Evolutionary conservation across 108 stramenopile species (phyloP), one percentile per base, ranked within the genome.

Genomic region (Stephanodiscus minutulus): DNA sequence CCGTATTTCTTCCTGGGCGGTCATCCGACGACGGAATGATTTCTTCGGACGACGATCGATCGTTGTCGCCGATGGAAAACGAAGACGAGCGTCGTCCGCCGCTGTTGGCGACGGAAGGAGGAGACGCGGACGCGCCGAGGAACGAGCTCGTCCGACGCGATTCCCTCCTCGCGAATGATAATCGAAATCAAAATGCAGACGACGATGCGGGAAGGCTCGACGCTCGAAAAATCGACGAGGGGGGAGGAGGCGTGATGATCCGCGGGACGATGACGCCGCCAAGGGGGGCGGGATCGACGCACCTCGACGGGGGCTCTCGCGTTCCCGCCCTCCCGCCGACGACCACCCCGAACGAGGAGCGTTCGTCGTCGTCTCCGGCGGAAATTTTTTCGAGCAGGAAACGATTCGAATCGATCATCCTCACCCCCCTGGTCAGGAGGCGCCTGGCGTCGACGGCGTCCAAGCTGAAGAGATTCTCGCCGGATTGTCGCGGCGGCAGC

Each of bases 341-440:
- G 29, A 76, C 71, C 21, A 25, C 60, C 54, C 22, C 27, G 36
- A 68, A 53, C 21, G 37, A 36, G 24, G 53, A 49, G 2, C 39
- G 22, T 64, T 55, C 53, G 20, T 21, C 36, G 21, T 29, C 60
- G 17, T 64, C 64, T 43, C 27, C 64, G 20, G 20, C n/a, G 47
- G 18, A 48, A 6, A 54, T 18, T 54, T 50, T 20, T 29, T 25
- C 28, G 13, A 67, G 56, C 20, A 55, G 50, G 0, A 28, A 46
- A n/a, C 52, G n/a, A 17, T 46, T 6, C 39, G 61, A 33, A 8
- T 17, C 37, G 9, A 20, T 37, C 8, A 20, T 37, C 8, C 21
- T 73, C 13, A 74, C 82, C 37, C 77, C 82, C 2, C 44, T 70
- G 53, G 73, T 56, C 5, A 78, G 57, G 49, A 84, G 72, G 63